Evolutionary conservation across 2,329 filamentous ascomycete species (phyloP).

Genomic region (Penicillium sp.): DNA sequence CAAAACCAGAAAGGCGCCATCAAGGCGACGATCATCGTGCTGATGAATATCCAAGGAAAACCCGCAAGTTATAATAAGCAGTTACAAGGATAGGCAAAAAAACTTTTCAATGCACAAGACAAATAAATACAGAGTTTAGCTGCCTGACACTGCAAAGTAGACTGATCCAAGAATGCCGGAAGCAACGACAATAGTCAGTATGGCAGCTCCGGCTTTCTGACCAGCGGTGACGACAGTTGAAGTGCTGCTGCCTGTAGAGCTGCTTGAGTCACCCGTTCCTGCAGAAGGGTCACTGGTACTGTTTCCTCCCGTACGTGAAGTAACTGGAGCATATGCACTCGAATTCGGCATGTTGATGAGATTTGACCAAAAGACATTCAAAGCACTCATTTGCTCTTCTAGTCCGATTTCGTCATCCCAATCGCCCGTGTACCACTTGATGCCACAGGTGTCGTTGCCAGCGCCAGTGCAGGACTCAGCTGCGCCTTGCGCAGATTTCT

Average conservation of each 20-base stretch:
- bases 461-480: constrained; percentile 52
- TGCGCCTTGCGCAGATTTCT: constrained; percentile 52
- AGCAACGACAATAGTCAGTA: constrained; percentile 38
- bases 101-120: background rate
- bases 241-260: constrained; percentile 19
- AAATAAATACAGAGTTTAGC: background rate
- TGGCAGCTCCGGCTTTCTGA: constrained; percentile 41
- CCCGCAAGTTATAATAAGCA: background rate
- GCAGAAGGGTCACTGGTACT: background rate
- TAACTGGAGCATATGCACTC: constrained; percentile 22
- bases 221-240: constrained; percentile 24
- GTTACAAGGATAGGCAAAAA: background rate
- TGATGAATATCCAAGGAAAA: background rate
- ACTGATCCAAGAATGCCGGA: constrained; percentile 31
- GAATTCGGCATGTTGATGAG: constrained; percentile 19
- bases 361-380: constrained; percentile 32
- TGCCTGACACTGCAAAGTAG: constrained; percentile 29
- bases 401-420: constrained; percentile 37
- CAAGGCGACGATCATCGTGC: background rate
- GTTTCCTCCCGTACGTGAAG: constrained; percentile 21
- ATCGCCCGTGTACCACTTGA: constrained; percentile 36
- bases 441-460: constrained; percentile 34
- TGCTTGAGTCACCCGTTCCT: constrained; percentile 25
- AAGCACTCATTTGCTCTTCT: constrained; percentile 39
- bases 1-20: background rate